A percentile compares a stretch with the other conserved stretches of the same genome.
Evolutionary conservation across 2,329 filamentous ascomycete species (phyloP).

Genomic region (Aspergillus sclerotialis): DNA sequence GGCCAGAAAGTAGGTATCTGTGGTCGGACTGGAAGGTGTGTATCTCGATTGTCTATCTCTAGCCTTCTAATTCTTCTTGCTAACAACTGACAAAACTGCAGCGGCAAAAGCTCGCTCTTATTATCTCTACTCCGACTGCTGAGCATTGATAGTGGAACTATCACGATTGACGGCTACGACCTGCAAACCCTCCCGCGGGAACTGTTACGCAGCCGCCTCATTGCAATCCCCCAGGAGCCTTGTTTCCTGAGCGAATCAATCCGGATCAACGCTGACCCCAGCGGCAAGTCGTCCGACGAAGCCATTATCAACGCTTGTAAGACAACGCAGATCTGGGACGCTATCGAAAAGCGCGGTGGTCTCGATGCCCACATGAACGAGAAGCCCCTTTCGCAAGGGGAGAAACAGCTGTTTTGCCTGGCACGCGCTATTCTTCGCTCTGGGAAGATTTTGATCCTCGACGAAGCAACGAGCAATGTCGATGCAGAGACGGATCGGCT

Average conservation of each 20-base stretch:
- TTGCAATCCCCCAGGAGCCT: conserved; percentile 19
- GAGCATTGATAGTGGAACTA: conserved; percentile 15
- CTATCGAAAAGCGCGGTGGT: conserved; percentile 32
- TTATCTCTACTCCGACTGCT: conserved; percentile 17
- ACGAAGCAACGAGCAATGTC: conserved; percentile 26
- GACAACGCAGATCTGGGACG: conserved; percentile 40
- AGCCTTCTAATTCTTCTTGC: no score
- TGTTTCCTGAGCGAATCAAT: conserved; percentile 23
- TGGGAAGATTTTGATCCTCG: conserved; percentile 20
- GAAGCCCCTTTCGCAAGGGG: conserved; percentile 38
- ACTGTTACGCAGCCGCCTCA: conserved; percentile 9
- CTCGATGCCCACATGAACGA: conserved; percentile 29
- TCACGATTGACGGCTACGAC: conserved; percentile 15
- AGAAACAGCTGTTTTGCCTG: conserved; percentile 46
- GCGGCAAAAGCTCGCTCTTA: conserved; percentile 8
- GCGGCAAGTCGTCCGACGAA: conserved; percentile 27
- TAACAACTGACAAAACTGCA: conserved; percentile 7
- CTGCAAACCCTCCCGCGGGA: conserved; percentile 8
- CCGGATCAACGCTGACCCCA: conserved; percentile 44
- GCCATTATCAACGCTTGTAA: conserved; percentile 38
- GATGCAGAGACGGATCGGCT: conserved; percentile 46
- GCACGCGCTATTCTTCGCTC: conserved; percentile 37
- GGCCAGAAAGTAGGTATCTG: conserved; percentile 23
- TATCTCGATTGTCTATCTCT: background rate
- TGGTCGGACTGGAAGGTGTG: conserved; percentile 9